Evolutionary conservation across 1,284 basidiomycete genomes (phyloP).

Genomic region (Earliella scabrosa): DNA sequence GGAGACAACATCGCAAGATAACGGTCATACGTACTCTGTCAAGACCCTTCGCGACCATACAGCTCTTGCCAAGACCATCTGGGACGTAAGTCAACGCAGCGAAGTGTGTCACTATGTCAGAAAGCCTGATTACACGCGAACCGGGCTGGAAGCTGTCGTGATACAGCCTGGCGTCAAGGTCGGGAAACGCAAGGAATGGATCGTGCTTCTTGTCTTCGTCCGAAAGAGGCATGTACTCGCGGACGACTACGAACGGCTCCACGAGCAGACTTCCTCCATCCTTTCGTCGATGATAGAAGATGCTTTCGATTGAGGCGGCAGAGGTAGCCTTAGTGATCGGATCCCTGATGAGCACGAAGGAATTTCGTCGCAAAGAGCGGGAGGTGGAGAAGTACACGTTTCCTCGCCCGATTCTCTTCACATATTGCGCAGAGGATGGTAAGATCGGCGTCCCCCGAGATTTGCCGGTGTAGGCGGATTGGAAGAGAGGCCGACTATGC

Average conservation of each 20-base stretch:
- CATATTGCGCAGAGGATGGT: not conserved
- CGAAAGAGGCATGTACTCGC: not conserved
- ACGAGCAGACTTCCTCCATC: not conserved
- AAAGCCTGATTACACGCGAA: not conserved
- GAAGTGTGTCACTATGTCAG: slow-evolving; percentile 11
- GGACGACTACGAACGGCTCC: slow-evolving; percentile 6
- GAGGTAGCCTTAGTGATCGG: not conserved
- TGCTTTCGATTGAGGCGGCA: not conserved
- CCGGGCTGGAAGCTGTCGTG: not conserved
- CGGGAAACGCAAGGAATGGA: slow-evolving; percentile 4
- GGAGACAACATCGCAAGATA: no score
- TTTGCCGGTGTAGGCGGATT: not conserved
- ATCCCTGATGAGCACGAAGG: not conserved
- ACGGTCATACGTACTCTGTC: no score
- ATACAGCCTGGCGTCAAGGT: slow-evolving; percentile 1
- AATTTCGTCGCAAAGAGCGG: not conserved
- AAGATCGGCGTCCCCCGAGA: not conserved
- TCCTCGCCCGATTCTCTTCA: not conserved
- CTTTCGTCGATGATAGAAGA: not conserved
- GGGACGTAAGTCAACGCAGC: slow-evolving; percentile 4
- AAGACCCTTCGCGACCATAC: no score
- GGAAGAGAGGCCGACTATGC: not conserved
- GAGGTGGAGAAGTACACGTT: not conserved
- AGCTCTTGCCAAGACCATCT: not conserved
- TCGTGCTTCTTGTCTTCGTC: not conserved